Base-by-base conservation (phyloP, 2,329 filamentous ascomycete species). In the Neopestalotiopsis rosae region DNA sequence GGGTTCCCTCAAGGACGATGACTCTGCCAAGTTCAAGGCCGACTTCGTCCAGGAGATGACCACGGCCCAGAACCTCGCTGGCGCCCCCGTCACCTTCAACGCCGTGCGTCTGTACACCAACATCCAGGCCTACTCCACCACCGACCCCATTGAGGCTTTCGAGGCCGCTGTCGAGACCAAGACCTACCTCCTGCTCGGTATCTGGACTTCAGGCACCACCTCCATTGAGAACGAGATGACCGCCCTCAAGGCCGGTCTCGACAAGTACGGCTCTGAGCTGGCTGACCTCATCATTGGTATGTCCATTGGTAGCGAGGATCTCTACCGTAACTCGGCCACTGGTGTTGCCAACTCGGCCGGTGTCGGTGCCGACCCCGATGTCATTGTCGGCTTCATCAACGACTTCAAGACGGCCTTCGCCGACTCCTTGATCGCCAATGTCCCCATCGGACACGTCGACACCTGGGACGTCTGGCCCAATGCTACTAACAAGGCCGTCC, bases 81-180 rank as follows among this genome's bases (percentile, higher is more conserved):
- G 80, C 68, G 80, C 86, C 32, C 87, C 87, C 10, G 86, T 87
- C 69, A 81, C 80, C 72, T 90, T 90, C 82, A 87, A 85, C 74
- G 82, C 86, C 69, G 85, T 89, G 72, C 88, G 90, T 66, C 83
- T 91, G 40, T 92, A 93, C 85, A 92, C 91, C 78, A 90, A 88
- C 83, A 88, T 91, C 77, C 87, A 89, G 79, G 86, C 86, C 76
- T 83, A 88, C 80, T 84, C 91, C 76, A 87, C 93, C 83, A 87
- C 88, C 74, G 92, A 95, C 80, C 94, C 94, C 66, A 85, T 97
- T 77, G 84, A 94, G 84, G 94, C 94, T 57, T 89, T 95, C 82
- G 92, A 94, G 82, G 90, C 90, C 45, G 90, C 90, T 74, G 83
- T 91, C 61, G 81, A 84, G 69, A 89, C 88, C 70, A 83, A 89